Evolutionary conservation across 2,329 filamentous ascomycete genomes (phyloP).

Genomic region (Apiospora koreana): DNA sequence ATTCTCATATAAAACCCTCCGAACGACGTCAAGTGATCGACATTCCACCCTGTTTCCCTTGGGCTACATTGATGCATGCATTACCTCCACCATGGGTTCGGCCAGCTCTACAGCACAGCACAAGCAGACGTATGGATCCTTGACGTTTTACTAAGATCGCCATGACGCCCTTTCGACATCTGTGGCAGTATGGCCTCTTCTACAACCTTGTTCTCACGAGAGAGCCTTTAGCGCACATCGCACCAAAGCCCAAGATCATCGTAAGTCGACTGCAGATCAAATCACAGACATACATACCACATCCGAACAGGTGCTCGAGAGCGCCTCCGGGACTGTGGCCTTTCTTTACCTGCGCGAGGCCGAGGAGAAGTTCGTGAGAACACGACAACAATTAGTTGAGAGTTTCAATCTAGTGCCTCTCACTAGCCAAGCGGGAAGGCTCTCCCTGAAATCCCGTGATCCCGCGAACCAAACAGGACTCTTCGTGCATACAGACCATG

Average conservation of each 20-base stretch:
- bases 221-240: background rate
- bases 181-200: too few relatives aligned
- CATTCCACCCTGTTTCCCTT: background rate
- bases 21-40: background rate
- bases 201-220: background rate
- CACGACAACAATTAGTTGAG: background rate
- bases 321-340: background rate
- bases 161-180: background rate
- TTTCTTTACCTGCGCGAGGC: background rate
- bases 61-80: background rate
- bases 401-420: background rate
- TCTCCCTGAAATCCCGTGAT: background rate
- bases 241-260: background rate
- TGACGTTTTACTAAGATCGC: background rate
- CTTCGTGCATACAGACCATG: background rate
- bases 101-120: background rate
- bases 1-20: background rate
- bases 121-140: background rate
- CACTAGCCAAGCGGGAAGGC: background rate
- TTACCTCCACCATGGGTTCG: background rate
- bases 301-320: background rate
- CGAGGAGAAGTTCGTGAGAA: background rate
- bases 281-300: background rate
- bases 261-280: background rate
- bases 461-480: background rate